phyloP scores from a whole-genome alignment of 179 eudicot genomes.

The Drosera spatulata region DNA sequence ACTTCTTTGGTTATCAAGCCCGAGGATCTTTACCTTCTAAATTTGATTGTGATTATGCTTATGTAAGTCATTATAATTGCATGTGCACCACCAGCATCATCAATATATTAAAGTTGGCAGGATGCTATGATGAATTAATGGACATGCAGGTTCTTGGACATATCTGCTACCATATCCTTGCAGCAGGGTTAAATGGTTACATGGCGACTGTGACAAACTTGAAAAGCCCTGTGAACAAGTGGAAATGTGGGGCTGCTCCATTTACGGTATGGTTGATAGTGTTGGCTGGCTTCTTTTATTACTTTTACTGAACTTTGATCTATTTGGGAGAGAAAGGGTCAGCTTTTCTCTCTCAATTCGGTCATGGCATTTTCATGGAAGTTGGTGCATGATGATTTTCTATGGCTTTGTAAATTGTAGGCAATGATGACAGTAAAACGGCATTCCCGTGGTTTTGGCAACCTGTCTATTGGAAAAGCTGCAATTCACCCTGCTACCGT shows the following conservation, averaged over 20 bases:
- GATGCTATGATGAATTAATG: slow-evolving; percentile 1
- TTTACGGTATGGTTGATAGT: slow-evolving; percentile 51
- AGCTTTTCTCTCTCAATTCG: background rate
- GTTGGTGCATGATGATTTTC: background rate
- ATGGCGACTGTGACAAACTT: slow-evolving; percentile 88
- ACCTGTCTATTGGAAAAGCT: slow-evolving; percentile 68
- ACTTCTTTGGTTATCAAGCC: slow-evolving; percentile 98
- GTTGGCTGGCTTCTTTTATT: slow-evolving; percentile 1
- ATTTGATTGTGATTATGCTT: slow-evolving; percentile 93
- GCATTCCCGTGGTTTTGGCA: slow-evolving; percentile 71
- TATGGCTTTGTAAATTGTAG: slow-evolving; percentile 19
- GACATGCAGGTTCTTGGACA: slow-evolving; percentile 84
- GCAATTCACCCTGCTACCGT: slow-evolving; percentile 87
- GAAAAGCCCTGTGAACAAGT: slow-evolving; percentile 75
- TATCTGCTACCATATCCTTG: slow-evolving; percentile 80
- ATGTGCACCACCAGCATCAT: background rate
- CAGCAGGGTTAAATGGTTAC: slow-evolving; percentile 96
- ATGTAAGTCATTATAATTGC: slow-evolving; percentile 32
- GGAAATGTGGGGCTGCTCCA: slow-evolving; percentile 99
- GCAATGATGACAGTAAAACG: slow-evolving; percentile 93
- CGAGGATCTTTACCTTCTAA: slow-evolving; percentile 96
- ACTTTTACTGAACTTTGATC: background rate
- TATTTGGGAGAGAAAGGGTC: background rate
- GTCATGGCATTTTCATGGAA: background rate
- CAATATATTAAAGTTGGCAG: background rate